Evolutionary conservation across 2,329 filamentous ascomycete genomes (phyloP).

Genomic region (Fusarium clavum): DNA sequence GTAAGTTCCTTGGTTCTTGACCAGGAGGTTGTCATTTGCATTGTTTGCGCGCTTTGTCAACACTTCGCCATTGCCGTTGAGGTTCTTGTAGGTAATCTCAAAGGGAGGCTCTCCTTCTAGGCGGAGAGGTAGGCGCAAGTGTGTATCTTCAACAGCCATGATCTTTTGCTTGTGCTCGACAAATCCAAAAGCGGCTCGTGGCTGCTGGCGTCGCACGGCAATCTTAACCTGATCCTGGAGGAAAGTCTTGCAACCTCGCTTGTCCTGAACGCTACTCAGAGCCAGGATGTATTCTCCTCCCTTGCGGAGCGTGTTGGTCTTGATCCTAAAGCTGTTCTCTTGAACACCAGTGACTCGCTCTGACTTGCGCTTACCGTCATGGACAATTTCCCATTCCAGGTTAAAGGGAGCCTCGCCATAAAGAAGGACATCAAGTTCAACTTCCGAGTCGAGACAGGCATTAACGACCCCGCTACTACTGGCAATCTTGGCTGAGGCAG

Average conservation of each 20-base stretch:
- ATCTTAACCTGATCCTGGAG: slow-evolving; percentile 88
- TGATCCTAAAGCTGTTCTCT: slow-evolving; percentile 73
- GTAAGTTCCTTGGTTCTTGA: slow-evolving; percentile 78
- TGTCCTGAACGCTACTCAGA: slow-evolving; percentile 87
- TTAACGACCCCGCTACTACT: slow-evolving; percentile 66
- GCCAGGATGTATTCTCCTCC: slow-evolving; percentile 93
- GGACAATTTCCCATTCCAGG: slow-evolving; percentile 91
- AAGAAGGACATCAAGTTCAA: slow-evolving; percentile 79
- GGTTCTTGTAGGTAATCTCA: slow-evolving; percentile 80
- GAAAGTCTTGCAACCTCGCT: slow-evolving; percentile 85
- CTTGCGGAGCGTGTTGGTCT: slow-evolving; percentile 77
- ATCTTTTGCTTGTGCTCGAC: slow-evolving; percentile 83
- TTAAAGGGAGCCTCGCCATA: slow-evolving; percentile 88
- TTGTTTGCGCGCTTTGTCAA: slow-evolving; percentile 62
- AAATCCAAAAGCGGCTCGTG: slow-evolving; percentile 85
- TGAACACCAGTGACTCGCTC: slow-evolving; percentile 73
- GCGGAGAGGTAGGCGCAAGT: slow-evolving; percentile 81
- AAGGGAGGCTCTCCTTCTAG: slow-evolving; percentile 89
- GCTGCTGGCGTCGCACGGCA: slow-evolving; percentile 86
- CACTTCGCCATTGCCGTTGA: slow-evolving; percentile 63
- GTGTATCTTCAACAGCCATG: slow-evolving; percentile 80
- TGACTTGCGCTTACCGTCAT: slow-evolving; percentile 85
- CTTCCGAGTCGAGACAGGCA: slow-evolving; percentile 85
- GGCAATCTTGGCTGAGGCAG: slow-evolving; percentile 81
- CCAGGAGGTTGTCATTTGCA: slow-evolving; percentile 75